Evolutionary conservation across 2,329 filamentous ascomycete species (phyloP), one percentile per base, ranked within the genome.

Genomic region (Cadophora gregata): DNA sequence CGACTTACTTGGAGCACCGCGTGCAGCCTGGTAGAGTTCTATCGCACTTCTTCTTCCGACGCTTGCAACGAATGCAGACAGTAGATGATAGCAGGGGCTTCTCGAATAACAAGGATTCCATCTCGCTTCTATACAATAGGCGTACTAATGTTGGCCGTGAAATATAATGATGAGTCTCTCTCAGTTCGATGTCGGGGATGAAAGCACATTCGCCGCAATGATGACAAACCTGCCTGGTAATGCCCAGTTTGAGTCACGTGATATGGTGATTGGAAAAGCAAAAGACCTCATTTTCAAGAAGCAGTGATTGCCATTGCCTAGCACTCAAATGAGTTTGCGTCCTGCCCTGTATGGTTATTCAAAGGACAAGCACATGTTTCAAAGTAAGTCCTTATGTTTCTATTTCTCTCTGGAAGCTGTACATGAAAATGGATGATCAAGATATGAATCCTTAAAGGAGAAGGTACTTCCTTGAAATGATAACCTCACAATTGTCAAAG

Each of bases 11-110:
- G 21, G 60, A 47, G 56, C 68, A 70, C 45, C 66, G 50, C 6
- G 48, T 29, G 14, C 68, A 70, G 9, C 58, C 42, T 16, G 68
- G 66, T 21, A 70, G 33, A 4, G 47, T 42, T 59, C 68, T 68
- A 27, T 70, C 68, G 36, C 68, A 70, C 36, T 65, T 69, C 61
- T 70, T 70, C 66, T 70, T 70, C 14, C 64, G 66, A 9, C 63
- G 31, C 55, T 65, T 68, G 55, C 68, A 70, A 47, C 62, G 61
- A 45, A 51, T 24, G 31, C 67, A 69, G 16, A 64, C 67, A 31
- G 50, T 58, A 25, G 55, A 63, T 21, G 62, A 58, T 19, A 58
- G n/a, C 4, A 58, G 9, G 7, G 33, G 31, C 12, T 36, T 38
- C 31, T 42, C 55, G 21, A 25, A 4, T 2, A 16, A 6, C 9